Evolutionary conservation across 148 eudicot genomes (phyloP).

Genomic region (Rhododendron simsii): DNA sequence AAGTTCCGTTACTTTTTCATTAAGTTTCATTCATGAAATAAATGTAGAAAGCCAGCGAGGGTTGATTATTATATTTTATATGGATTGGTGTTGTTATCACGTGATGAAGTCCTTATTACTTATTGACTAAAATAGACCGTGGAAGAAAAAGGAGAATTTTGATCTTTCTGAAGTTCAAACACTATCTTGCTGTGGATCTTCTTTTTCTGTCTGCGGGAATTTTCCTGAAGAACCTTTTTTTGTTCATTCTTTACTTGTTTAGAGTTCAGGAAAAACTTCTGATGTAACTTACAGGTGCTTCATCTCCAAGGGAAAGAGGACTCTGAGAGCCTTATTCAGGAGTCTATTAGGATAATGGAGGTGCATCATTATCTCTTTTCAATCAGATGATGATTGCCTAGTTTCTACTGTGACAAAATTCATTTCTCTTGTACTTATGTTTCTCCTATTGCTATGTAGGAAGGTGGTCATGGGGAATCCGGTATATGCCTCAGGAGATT

Average conservation of each 20-base stretch:
- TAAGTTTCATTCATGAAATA: not conserved
- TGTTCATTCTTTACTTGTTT: conserved; percentile 1
- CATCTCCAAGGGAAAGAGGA: conserved; percentile 68
- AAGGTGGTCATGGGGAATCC: conserved; percentile 83
- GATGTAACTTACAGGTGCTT: conserved; percentile 48
- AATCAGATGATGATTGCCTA: conserved; percentile 7
- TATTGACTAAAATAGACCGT: not conserved
- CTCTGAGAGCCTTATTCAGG: conserved; percentile 62
- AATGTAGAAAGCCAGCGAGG: not conserved
- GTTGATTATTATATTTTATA: not conserved
- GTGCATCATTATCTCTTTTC: conserved; percentile 22
- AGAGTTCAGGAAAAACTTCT: not conserved
- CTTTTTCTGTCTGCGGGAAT: not conserved
- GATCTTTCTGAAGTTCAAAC: not conserved
- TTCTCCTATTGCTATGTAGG: conserved; percentile 37
- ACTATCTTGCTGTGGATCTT: conserved; percentile 3
- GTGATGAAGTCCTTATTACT: not conserved
- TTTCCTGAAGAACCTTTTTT: not conserved
- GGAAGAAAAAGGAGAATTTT: not conserved
- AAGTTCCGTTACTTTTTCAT: not conserved
- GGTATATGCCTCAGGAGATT: conserved; percentile 62
- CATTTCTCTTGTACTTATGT: conserved; percentile 6
- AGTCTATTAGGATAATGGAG: conserved; percentile 82
- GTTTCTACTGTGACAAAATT: not conserved
- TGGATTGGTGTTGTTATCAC: not conserved